A percentile compares a stretch with the other conserved stretches of the same genome.
These are phyloP conservation scores for Rossbeevera mucosa DNA, from an alignment of 768 basidiomycete species.

Conservation along the genomic window DNA sequence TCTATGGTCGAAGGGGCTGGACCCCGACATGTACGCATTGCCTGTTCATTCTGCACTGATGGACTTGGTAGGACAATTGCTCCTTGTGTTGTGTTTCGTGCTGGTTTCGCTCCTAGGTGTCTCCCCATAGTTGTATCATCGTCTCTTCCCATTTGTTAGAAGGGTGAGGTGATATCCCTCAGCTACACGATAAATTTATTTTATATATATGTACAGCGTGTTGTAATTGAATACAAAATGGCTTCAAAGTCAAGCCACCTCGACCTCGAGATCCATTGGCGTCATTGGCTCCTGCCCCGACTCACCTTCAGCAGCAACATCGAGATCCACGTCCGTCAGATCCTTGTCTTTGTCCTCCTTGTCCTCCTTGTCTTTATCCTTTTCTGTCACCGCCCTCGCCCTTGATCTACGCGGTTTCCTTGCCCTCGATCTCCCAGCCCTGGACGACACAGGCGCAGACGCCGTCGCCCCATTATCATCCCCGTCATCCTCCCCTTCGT, in stretches of 20 bases:
- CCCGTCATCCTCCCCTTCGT: constrained; percentile 35
- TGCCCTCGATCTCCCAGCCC: constrained; percentile 32
- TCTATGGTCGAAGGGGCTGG: constrained; percentile 72
- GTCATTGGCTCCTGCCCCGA: constrained; percentile 33
- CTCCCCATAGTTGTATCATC: constrained; percentile 6
- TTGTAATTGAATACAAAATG: constrained; percentile 15
- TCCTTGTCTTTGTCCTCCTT: constrained; percentile 23
- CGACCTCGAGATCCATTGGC: constrained; percentile 36
- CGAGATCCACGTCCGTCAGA: constrained; percentile 29
- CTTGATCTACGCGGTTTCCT: constrained; percentile 25
- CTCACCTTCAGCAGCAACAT: constrained; percentile 27
- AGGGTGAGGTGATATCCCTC: neutral
- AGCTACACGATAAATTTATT: neutral
- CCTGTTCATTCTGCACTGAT: constrained; percentile 87
- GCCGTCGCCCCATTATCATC: constrained; percentile 27
- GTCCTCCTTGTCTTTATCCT: constrained; percentile 24
- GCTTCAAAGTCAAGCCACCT: constrained; percentile 39
- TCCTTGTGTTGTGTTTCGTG: constrained; percentile 75
- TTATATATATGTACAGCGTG: neutral
- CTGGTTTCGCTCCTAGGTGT: constrained; percentile 48
- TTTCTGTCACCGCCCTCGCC: constrained; percentile 16
- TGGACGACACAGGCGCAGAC: constrained; percentile 13
- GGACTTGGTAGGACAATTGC: constrained; percentile 77
- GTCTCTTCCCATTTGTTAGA: neutral
- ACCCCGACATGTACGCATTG: constrained; percentile 92